Base-by-base conservation (phyloP, 306 rosid species). In the Gleditsia sinensis region DNA sequence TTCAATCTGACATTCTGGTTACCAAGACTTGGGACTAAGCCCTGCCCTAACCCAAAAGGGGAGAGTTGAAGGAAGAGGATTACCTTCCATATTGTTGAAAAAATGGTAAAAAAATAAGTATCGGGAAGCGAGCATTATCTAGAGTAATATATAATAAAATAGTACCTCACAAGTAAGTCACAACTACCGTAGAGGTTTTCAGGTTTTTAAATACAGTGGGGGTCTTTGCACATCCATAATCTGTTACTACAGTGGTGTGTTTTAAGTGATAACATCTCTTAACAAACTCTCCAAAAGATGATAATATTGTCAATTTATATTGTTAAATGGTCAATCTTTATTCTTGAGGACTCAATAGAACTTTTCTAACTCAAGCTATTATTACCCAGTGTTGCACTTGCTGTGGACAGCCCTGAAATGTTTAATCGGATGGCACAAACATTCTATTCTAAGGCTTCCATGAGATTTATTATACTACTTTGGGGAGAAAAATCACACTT, bases 401-500 rank as follows among this genome's bases (percentile, higher is more conserved):
- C 86, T 7, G 93, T 90, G 78, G 98, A 94, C 86, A 86, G 75
- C 82, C 92, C 95, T 27, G 92, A 87, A 76, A 69, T 94, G 89
- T 91, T 83, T 86, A 79, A 90, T 83, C 89, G 77, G 78, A 89
- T 94, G 71, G 80, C 85, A 32, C 83, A 80, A 74, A 74, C 78
- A 43, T 91, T 94, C 53, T 66, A 42, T 83, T 86, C 71, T 46
- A 86, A 90, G 81, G 83, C 86, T 64, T 69, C 83, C 39, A 75
- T 84, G 83, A 89, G 86, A 76, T 94, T 84, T 75, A 51, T 94
- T 50, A 83, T 94, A 84, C 93, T 94, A 60, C 95, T 94, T 45
- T 94, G 98, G 98, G 98, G 98, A 70, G 90, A 94, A 66, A 94
- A 91, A 74, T 87, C 95, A 67, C 19, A 77, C 63, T 65, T 91